Evolutionary conservation across 2,329 filamentous ascomycete species (phyloP), one percentile per base, ranked within the genome.

Genomic region (Cryphonectria carpinicola): DNA sequence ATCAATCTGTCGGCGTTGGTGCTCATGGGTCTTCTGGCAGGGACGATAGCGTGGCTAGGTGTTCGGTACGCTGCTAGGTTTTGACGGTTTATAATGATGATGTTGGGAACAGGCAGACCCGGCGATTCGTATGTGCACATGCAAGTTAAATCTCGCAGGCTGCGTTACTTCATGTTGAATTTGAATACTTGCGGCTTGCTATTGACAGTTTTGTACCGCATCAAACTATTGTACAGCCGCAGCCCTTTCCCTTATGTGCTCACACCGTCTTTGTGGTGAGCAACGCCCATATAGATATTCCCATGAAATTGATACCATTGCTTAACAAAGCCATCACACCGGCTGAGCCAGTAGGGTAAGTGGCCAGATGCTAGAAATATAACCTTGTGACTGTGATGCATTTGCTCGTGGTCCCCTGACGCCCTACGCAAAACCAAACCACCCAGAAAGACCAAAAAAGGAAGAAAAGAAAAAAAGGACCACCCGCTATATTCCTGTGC

Each of bases 1-100:
- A 80, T 84, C 69, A 86, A 86, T 74, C 68, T 87, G 66, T 82
- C 80, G 73, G 79, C 82, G 14, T 76, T 88, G 67, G 74, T 83
- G 3, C 75, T 85, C 13, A 84, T 80, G 19, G 70, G 78, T 10
- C 78, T 76, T 7, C 71, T 76, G 7, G 54, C 78, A 60, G 77
- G 74, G 25, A 54, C 78, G 43, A 58, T 77, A 39, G 76, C 71
- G 32, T 80, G 74, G 75, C 28, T 79, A 54, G 76, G 75, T 19
- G 35, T 76, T 25, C 76, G 70, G 35, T 58, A 64, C 43, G 71
- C n/a, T 25, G 22, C 54, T 17, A 37, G 63, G 28, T 62, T 60
- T 60, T 41, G 66, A 10, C 13, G 14, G 25, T 37, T 14, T 25
- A 4, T 46, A 8, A 28, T 60, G 25, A n/a, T 49, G 1, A 58